These are phyloP conservation scores for Helicostylum pulchrum DNA, from an alignment of 192 early-diverging fungal species.

Conservation along the genomic window DNA sequence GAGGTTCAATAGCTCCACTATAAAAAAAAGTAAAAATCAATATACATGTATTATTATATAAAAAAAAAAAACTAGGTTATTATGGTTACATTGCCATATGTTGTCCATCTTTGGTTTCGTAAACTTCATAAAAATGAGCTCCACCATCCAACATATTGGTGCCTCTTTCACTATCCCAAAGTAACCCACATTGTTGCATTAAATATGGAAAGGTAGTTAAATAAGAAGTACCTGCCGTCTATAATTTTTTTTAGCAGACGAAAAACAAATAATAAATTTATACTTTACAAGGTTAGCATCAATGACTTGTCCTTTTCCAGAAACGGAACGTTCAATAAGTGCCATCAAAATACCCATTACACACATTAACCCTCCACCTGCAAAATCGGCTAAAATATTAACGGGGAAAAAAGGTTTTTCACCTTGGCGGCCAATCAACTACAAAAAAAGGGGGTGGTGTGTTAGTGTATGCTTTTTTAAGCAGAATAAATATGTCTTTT, in stretches of 20 bases:
- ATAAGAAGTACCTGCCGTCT: conserved; percentile 52
- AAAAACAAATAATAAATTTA: conserved; percentile 1
- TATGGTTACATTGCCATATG: conserved; percentile 60
- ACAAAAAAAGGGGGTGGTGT: conserved; percentile 4
- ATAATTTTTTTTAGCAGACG: neutral
- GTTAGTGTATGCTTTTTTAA: no score
- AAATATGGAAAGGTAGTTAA: conserved; percentile 58
- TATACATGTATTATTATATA: no score
- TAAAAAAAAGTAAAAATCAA: conserved; percentile 2
- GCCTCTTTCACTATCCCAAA: conserved; percentile 53
- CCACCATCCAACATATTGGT: conserved; percentile 63
- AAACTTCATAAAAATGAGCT: conserved; percentile 65
- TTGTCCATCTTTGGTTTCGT: conserved; percentile 61
- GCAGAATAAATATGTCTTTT: conserved; percentile 7
- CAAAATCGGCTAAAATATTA: conserved; percentile 54
- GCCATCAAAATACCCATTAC: conserved; percentile 63
- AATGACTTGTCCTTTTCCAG: conserved; percentile 64
- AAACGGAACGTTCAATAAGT: conserved; percentile 51
- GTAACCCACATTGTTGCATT: conserved; percentile 50
- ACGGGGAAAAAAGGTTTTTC: conserved; percentile 45
- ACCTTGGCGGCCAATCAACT: conserved; percentile 47
- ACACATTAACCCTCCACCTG: conserved; percentile 64
- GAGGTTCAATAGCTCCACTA: conserved; percentile 59
- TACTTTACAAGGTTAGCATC: conserved; percentile 54
- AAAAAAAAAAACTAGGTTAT: no score